Percentiles rank a stretch among this genome's conserved stretches.
Evolutionary conservation across 2,329 filamentous ascomycete species (phyloP).

Genomic region (Sclerotinia nivalis): DNA sequence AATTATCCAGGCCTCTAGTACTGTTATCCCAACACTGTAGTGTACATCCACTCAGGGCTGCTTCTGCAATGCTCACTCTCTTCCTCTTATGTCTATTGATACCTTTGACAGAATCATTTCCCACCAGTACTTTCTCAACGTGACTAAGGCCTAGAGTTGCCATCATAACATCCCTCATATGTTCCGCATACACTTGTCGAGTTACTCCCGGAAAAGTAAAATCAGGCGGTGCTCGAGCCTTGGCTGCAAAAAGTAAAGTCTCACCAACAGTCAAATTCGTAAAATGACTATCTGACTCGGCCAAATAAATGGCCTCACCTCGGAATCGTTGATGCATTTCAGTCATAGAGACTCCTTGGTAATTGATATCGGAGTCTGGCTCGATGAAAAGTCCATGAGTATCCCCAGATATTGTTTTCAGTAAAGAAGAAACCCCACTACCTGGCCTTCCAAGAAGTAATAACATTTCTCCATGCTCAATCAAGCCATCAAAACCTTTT

Average conservation of each 20-base stretch:
- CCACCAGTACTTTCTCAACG: constrained; percentile 70
- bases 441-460: constrained; percentile 67
- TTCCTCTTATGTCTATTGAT: constrained; percentile 80
- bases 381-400: constrained; percentile 58
- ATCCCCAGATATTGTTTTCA: constrained; percentile 58
- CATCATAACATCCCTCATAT: constrained; percentile 58
- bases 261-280: constrained; percentile 72
- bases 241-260: constrained; percentile 71
- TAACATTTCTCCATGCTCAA: constrained; percentile 64
- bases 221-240: constrained; percentile 65
- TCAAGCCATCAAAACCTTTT: constrained; percentile 60
- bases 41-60: constrained; percentile 71
- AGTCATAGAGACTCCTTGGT: constrained; percentile 58
- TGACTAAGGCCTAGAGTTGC: constrained; percentile 72
- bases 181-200: constrained; percentile 51
- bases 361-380: constrained; percentile 55
- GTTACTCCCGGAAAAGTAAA: constrained; percentile 58
- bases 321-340: constrained; percentile 55
- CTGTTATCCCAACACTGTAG: constrained; percentile 73
- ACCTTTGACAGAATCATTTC: constrained; percentile 69
- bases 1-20: constrained; percentile 73
- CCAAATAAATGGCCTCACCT: constrained; percentile 69
- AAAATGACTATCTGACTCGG: constrained; percentile 74
- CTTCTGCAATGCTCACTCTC: constrained; percentile 77
- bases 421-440: constrained; percentile 60